Base-by-base conservation (phyloP, 129 eudicot species). In the Solidago caesia region DNA sequence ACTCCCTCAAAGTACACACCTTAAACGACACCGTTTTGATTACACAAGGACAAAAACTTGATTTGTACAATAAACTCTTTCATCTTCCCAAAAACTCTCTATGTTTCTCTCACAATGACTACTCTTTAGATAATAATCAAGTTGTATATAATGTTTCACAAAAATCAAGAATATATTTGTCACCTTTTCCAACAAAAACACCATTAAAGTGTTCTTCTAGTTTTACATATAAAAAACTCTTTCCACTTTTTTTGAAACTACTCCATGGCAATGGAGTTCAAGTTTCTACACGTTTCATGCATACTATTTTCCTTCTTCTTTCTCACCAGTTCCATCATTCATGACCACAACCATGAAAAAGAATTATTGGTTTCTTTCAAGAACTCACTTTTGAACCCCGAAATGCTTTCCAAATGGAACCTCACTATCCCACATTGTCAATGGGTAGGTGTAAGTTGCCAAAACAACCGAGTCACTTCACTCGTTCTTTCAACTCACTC, bases 361-460 rank as follows among this genome's bases (percentile, higher is more conserved):
- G 81, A 74, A 6, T 64, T 12, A 8, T 64, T 91, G 77, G 39
- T 88, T 13, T 81, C 83, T 10, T 88, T 91, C 89, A 86, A 83
- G 72, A 64, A 77, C 76, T 84, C 92, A 2, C 80, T 91, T 33
- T 64, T 81, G 48, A 74, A 88, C 79, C 84, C 96, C 2, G 49
- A 71, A 52, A 8, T 57, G 39, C 89, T 91, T 71, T 7, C 75
- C 11, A 45, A 84, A 45, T 91, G 97, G 97, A 75, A 81, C 63
- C 80, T 67, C 5, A 27, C 47, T 2, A 71, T 75, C 69, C 70
- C 95, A 8, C 88, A 88, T 51, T 91, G 97, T 75, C 60, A 76
- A 56, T 91, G 97, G 97, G 57, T 78, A 25, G 97, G 97, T 13
- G 86, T 91, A 7, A 49, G 12, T 12, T 91, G 97, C 68, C 51